Evolutionary conservation across 75 land plant genomes (phyloP), one percentile per base, ranked within the genome.

Genomic region (Gnetum montanum): DNA sequence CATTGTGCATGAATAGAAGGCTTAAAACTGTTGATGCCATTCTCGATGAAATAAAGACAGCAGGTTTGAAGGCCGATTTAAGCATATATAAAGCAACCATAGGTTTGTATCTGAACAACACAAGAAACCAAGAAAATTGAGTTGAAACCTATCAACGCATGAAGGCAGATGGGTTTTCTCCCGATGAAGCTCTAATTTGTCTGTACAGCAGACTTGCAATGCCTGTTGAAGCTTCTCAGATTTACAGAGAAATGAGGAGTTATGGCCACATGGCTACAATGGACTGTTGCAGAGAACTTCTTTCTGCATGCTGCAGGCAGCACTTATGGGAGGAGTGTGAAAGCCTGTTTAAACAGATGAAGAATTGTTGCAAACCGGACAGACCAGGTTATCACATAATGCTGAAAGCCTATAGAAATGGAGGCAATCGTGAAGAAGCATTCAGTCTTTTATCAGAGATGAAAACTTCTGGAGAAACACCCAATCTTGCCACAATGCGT

Each of bases 401-500:
- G 75, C 78, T 95, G 69, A 86, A 90, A 62, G 78, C 84, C 6
- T 95, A 65, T 60, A 71, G 91, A 41, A 63, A 72, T 62, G 75
- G 73, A 50, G 83, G 88, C 3, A 65, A 80, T 48, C 73, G 78
- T 64, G 37, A 58, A 19, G 74, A 83, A 65, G 83, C 78, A 27
- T 75, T 85, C 73, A 69, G 54, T 6, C 26, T 90, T 13, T 28
- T 91, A 6, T 46, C 40, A 46, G 31, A 33, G 47, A 95, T 95
- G 99, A 81, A 75, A 61, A 75, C 68, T 46, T 60, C 57, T 4
- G 79, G 85, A 13, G 35, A 77, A 16, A 78, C 75, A 49, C 92
- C 88, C 22, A 78, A 72, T 20, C 38, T 74, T 61, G 77, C 88
- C 31, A 90, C 92, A 34, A 75, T 84, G 77, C 88, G 84, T 43